A percentile compares a stretch with the other conserved stretches of the same genome.
phyloP scores from a whole-genome alignment of 2,329 filamentous ascomycete genomes.

The Colletotrichum lupini region DNA sequence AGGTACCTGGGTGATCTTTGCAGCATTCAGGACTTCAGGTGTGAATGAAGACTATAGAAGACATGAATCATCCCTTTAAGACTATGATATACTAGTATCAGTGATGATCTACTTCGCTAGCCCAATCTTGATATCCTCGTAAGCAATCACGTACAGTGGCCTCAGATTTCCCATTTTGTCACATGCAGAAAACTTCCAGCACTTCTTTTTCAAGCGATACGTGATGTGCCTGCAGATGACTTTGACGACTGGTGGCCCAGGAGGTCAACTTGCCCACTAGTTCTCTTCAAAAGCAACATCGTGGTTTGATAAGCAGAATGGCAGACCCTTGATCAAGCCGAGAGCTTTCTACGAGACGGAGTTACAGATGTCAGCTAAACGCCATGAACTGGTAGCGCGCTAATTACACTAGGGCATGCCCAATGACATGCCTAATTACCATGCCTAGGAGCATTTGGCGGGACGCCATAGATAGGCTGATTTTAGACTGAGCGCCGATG shows the following conservation, averaged over 20 bases:
- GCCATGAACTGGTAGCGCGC: background rate
- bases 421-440: too few relatives aligned
- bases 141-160: conserved; percentile 41
- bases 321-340: conserved; percentile 36
- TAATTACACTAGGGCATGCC: too few relatives aligned
- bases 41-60: too few relatives aligned
- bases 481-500: too few relatives aligned
- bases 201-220: conserved; percentile 37
- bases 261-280: conserved; percentile 44
- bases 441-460: too few relatives aligned
- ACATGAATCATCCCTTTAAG: too few relatives aligned
- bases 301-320: conserved; percentile 37
- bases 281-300: conserved; percentile 41
- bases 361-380: background rate
- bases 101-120: background rate
- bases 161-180: conserved; percentile 38
- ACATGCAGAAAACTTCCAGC: conserved; percentile 42
- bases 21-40: too few relatives aligned
- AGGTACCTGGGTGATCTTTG: too few relatives aligned
- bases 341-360: conserved; percentile 35
- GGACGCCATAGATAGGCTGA: too few relatives aligned
- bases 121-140: background rate
- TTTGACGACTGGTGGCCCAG: conserved; percentile 37
- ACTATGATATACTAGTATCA: background rate
- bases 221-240: conserved; percentile 36